These are phyloP conservation scores for Rhodosporidiobolus sp. DNA, from an alignment of 768 basidiomycete species.

Conservation along the genomic window DNA sequence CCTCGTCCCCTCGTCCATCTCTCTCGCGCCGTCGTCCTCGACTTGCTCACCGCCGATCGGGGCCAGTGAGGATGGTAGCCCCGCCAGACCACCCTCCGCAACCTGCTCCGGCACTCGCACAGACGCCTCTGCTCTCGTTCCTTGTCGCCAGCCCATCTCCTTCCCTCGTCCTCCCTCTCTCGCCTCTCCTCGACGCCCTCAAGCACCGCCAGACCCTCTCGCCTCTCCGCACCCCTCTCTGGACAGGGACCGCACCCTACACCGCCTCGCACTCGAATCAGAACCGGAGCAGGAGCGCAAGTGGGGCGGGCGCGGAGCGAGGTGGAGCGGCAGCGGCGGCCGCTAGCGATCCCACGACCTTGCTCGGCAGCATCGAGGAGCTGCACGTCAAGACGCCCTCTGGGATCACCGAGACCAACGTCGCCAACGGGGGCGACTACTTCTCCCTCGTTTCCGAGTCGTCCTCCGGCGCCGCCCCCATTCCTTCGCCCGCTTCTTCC, in stretches of 20 bases:
- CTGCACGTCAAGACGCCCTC: slow-evolving; percentile 28
- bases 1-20: too few species aligned
- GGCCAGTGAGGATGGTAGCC: background rate
- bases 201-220: background rate
- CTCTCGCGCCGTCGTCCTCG: too few species aligned
- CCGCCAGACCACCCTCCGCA: background rate
- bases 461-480: too few species aligned
- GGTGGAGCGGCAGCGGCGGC: background rate
- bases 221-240: background rate
- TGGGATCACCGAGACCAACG: background rate
- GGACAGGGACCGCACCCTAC: background rate
- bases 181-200: slow-evolving; percentile 25
- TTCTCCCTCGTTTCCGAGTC: slow-evolving; percentile 1
- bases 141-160: slow-evolving; percentile 10
- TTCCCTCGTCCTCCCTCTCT: slow-evolving; percentile 16
- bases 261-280: background rate
- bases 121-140: slow-evolving; percentile 29
- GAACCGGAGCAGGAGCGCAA: background rate
- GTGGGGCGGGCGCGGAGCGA: background rate
- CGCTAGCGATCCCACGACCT: background rate
- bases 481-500: background rate
- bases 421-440: slow-evolving; percentile 7
- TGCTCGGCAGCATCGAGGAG: slow-evolving; percentile 12
- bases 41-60: background rate
- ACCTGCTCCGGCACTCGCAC: slow-evolving; percentile 9